Base-by-base conservation (phyloP, 1,284 basidiomycete species). In the Papiliotrema terrestris region DNA sequence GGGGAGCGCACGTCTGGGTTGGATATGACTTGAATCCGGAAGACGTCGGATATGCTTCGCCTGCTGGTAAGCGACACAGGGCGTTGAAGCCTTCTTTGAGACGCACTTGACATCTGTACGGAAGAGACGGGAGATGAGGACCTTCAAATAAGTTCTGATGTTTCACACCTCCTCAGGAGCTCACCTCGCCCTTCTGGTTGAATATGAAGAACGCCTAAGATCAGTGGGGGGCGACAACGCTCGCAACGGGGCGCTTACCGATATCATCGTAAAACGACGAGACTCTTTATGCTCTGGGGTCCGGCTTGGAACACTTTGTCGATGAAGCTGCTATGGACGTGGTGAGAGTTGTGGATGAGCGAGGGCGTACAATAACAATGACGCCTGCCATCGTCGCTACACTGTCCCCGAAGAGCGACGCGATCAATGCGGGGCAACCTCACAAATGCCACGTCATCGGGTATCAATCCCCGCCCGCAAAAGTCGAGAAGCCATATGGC, bases 11-110 rank as follows among this genome's bases (percentile, higher is more conserved):
- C 91, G 77, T 98, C 90, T 67, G 90, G 90, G 77, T 95, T 97
- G 22, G 94, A 95, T 58, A 98, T 88, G 69, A 99, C 96, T 78
- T 98, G 95, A 73, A 97, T 96, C 60, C 93, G 85, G 77, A 97
- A 97, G 38, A 97, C 92, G 73, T 97, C 93, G 36, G 92, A 89
- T 63, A 96, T 95, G n/a, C 92, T 93, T 45, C 93, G 91, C 79
- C 93, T 96, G 54, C n/a, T 15, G 39, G 32, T 44, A 8, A 52
- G 41, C 56, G 49, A 57, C 54, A 51, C 51, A 42, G 29, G 14
- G 29, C 13, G 49, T 19, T 6, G 46, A 43, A 4, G 53, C 15
- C 43, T 25, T 48, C 37, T 22, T 41, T 56, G 32, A 20, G 49
- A 76, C 84, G 69, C 73, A 94, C 93, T 95, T 95, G 78, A 96